A percentile compares a stretch with the other conserved stretches of the same genome.
These are phyloP conservation scores for Botrytis squamosa DNA, from an alignment of 2,329 filamentous ascomycete species.

Conservation along the genomic window DNA sequence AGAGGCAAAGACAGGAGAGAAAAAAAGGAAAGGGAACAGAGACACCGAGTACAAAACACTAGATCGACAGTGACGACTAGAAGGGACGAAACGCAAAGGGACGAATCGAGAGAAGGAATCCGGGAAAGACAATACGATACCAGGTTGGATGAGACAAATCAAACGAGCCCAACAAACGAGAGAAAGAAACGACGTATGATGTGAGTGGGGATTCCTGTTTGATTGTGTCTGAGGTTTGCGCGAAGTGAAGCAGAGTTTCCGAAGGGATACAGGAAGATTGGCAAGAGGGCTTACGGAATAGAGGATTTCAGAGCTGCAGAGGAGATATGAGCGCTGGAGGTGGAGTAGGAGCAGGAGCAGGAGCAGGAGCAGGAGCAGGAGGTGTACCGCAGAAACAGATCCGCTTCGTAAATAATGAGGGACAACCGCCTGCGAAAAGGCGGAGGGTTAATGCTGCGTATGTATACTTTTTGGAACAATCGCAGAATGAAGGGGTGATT, in stretches of 20 bases:
- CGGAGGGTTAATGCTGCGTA: slow-evolving; percentile 77
- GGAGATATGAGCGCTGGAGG: slow-evolving; percentile 12
- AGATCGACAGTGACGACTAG: too few species aligned
- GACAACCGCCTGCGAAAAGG: slow-evolving; percentile 75
- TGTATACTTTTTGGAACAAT: slow-evolving; percentile 41
- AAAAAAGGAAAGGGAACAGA: background rate
- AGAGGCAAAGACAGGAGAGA: background rate
- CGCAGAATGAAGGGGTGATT: background rate
- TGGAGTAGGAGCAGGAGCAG: background rate
- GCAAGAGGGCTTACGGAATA: background rate
- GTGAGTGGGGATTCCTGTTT: background rate
- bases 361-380: background rate
- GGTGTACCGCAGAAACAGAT: slow-evolving; percentile 51
- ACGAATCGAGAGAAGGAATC: too few species aligned
- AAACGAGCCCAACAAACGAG: background rate
- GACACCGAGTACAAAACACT: background rate
- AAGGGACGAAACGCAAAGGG: background rate
- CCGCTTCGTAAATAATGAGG: slow-evolving; percentile 79
- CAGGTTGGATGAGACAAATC: background rate
- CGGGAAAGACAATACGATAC: background rate
- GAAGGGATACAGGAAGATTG: background rate
- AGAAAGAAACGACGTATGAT: background rate
- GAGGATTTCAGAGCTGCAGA: background rate
- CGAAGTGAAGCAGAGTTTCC: background rate
- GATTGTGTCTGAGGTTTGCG: slow-evolving; percentile 13